phyloP scores from a whole-genome alignment of 306 rosid species.

The Pyrus communis region DNA sequence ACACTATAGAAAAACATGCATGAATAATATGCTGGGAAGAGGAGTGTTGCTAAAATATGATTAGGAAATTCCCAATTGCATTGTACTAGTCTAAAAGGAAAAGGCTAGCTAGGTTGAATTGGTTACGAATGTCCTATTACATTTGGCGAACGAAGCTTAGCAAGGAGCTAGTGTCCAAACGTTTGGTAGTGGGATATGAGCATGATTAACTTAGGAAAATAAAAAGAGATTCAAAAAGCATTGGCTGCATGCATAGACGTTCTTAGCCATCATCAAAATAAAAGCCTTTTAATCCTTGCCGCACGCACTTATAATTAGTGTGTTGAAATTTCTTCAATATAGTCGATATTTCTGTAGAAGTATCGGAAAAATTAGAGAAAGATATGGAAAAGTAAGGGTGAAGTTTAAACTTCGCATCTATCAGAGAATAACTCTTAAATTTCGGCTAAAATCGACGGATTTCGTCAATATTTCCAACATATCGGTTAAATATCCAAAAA shows the following conservation, averaged over 20 bases:
- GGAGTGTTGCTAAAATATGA: background rate
- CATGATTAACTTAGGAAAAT: constrained; percentile 13
- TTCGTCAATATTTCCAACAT: too few relatives aligned
- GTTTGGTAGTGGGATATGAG: constrained; percentile 16
- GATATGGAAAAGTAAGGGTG: too few relatives aligned
- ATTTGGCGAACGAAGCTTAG: background rate
- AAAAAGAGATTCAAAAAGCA: constrained; percentile 10
- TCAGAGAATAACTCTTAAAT: too few relatives aligned
- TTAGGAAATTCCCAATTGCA: background rate
- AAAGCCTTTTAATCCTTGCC: background rate
- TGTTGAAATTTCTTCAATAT: too few relatives aligned
- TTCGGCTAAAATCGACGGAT: too few relatives aligned
- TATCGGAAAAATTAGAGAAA: too few relatives aligned
- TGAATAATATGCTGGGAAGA: background rate
- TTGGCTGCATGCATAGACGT: background rate
- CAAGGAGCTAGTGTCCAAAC: background rate
- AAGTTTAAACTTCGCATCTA: too few relatives aligned
- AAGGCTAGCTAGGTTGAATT: background rate
- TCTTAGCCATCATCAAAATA: background rate
- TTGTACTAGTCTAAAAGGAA: background rate
- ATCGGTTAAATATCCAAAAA: too few relatives aligned
- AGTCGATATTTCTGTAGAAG: too few relatives aligned
- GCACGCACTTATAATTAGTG: background rate
- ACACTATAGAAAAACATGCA: background rate
- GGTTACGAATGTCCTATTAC: background rate